Base-by-base conservation (phyloP, 2,329 filamentous ascomycete genomes). In the Apiospora malaysiana region DNA sequence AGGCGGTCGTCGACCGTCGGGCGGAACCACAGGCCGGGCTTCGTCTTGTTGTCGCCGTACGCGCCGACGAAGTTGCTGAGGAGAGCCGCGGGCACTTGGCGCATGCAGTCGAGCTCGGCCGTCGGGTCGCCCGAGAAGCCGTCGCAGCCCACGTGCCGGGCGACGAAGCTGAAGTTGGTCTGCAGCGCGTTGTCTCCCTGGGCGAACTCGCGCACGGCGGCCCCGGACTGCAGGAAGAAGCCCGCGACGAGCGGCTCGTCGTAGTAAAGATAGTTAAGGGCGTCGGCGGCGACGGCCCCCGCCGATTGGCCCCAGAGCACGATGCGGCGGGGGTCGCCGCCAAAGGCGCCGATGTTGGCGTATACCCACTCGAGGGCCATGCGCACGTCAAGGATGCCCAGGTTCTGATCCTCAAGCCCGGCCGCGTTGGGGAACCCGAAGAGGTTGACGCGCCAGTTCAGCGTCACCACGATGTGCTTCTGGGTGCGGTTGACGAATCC, bases 221-320 rank as follows among this genome's bases (percentile, higher is more conserved):
- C 81, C 43, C 78, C 85, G 69, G 82, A 83, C 66, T 85, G 80
- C 66, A 84, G 73, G 71, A 83, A 82, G 49, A 83, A 80, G 5
- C 79, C 82, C 8, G 79, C 75, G 1, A 82, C 82, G 51, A 87
- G 84, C 3, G 85, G 84, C 70, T 87, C 81, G 7, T 85, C 77
- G 25, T 77, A 72, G 84, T 80, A 86, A 12, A 84, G 83, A 72
- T 83, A 85, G 72, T 81, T 79, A 70, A 70, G 45, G 40, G 66
- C 37, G 25, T 71, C 72, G 12, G 68, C 66, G 8, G 66, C 59
- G 32, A 70, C 68, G 14, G 65, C 69, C 5, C 72, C 72, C 2
- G 71, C 68, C n/a, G 69, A 71, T 32, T 72, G 72, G 49, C 72
- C 72, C 72, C 72, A 73, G 27, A 72, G 51, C 42, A 68, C 68